Percentiles rank a stretch among this genome's conserved stretches.
phyloP scores from a whole-genome alignment of 78 protist genomes.

The Dictyostelium citrinum region DNA sequence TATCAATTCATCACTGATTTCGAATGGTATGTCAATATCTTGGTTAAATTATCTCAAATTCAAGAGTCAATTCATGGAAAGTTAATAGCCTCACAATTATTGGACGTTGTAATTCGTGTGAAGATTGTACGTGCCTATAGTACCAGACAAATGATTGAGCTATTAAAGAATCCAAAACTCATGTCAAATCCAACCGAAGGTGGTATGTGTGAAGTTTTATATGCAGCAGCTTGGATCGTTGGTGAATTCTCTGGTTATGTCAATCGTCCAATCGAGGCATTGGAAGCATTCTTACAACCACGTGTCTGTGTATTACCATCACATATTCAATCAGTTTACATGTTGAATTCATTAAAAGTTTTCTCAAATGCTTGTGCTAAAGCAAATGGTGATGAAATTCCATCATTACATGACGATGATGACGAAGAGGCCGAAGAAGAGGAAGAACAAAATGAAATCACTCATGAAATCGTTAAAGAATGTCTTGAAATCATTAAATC shows the following conservation, averaged over 20 bases:
- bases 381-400: slow-evolving; percentile 15
- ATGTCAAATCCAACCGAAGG: slow-evolving; percentile 60
- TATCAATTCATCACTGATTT: slow-evolving; percentile 90
- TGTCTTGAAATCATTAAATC: not conserved
- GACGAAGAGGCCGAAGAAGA: not conserved
- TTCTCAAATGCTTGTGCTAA: slow-evolving; percentile 74
- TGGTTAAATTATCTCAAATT: slow-evolving; percentile 75
- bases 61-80: slow-evolving; percentile 82
- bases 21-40: slow-evolving; percentile 94
- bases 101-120: slow-evolving; percentile 90
- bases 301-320: slow-evolving; percentile 84
- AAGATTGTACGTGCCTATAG: slow-evolving; percentile 49
- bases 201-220: slow-evolving; percentile 81
- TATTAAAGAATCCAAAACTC: slow-evolving; percentile 64
- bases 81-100: slow-evolving; percentile 82
- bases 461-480: slow-evolving; percentile 29
- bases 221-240: slow-evolving; percentile 93
- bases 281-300: slow-evolving; percentile 81
- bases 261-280: slow-evolving; percentile 17
- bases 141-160: slow-evolving; percentile 38
- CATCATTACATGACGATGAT: not conserved
- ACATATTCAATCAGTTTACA: slow-evolving; percentile 85
- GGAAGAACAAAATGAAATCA: not conserved
- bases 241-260: slow-evolving; percentile 88
- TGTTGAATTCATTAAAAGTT: slow-evolving; percentile 88